phyloP scores from a whole-genome alignment of 2,329 filamentous ascomycete genomes.

The Sporothrix brasiliensis region DNA sequence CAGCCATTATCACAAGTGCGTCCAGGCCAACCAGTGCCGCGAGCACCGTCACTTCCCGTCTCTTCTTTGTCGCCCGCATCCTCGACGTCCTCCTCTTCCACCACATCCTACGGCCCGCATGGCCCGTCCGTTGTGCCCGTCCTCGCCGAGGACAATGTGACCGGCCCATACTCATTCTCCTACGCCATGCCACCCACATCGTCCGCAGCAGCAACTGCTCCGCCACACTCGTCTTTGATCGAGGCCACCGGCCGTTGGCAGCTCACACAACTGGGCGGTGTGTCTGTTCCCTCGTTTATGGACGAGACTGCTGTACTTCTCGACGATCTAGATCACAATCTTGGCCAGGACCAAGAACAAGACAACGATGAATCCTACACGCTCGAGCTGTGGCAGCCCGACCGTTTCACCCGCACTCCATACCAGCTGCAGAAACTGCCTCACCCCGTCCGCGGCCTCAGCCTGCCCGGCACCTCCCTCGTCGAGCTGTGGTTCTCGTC shows the following conservation, averaged over 20 bases:
- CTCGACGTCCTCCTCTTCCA: not conserved
- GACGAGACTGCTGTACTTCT: not conserved
- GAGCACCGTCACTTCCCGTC: not conserved
- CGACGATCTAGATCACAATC: not conserved
- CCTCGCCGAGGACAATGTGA: not conserved
- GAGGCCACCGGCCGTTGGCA: not conserved
- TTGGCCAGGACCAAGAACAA: not conserved
- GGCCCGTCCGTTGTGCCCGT: not conserved
- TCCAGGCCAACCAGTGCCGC: not conserved
- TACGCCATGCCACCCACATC: not conserved
- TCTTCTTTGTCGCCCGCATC: not conserved
- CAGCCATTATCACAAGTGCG: not conserved
- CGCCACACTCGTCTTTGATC: not conserved
- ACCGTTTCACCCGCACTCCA: not conserved
- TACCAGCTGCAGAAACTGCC: not conserved
- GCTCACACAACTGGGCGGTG: not conserved
- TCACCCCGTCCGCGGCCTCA: slow-evolving; percentile 21
- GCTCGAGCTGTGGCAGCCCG: slow-evolving; percentile 31
- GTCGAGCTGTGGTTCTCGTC: slow-evolving; percentile 48
- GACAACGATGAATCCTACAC: slow-evolving; percentile 12
- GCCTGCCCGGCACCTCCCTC: slow-evolving; percentile 38
- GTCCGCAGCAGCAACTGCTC: not conserved
- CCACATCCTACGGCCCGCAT: not conserved
- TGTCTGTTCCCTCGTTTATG: not conserved
- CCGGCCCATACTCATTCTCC: not conserved